These are phyloP conservation scores for Trifolium fragiferum DNA, from an alignment of 306 rosid genomes.

Conservation along the genomic window DNA sequence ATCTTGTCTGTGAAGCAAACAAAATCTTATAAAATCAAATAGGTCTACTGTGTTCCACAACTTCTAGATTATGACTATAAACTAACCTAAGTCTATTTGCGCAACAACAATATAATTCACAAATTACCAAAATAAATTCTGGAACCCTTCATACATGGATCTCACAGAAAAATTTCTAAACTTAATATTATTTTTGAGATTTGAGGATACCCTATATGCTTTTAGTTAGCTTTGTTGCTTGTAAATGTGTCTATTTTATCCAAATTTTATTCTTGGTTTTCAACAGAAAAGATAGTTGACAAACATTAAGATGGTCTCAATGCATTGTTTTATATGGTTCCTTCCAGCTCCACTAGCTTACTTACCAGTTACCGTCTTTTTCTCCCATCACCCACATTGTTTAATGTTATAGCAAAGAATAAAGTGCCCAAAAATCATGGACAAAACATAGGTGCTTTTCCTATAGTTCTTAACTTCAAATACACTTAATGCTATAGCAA, in stretches of 20 bases:
- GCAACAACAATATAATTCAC: not conserved
- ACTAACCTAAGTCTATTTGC: not conserved
- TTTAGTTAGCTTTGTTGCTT: conserved; percentile 6
- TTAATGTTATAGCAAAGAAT: not conserved
- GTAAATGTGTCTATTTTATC: not conserved
- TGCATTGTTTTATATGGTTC: not conserved
- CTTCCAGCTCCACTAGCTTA: not conserved
- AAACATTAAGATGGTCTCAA: conserved; percentile 4
- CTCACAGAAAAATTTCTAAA: not conserved
- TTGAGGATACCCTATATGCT: not conserved
- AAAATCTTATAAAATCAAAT: conserved; percentile 1
- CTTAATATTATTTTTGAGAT: not conserved
- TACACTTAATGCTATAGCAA: too few relatives aligned
- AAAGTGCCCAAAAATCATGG: too few relatives aligned
- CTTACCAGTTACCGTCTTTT: not conserved
- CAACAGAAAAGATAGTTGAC: not conserved
- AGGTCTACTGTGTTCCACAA: not conserved
- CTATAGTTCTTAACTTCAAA: too few relatives aligned
- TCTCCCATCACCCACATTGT: not conserved
- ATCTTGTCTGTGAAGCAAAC: conserved; percentile 13
- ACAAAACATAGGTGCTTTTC: too few relatives aligned
- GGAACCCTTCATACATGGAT: not conserved
- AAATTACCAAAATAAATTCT: not conserved
- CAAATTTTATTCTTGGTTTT: not conserved
- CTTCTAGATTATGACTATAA: conserved; percentile 4